Evolutionary conservation across 208 protist species (phyloP), one percentile per base, ranked within the genome.

Genomic region (Polymyxa betae): DNA sequence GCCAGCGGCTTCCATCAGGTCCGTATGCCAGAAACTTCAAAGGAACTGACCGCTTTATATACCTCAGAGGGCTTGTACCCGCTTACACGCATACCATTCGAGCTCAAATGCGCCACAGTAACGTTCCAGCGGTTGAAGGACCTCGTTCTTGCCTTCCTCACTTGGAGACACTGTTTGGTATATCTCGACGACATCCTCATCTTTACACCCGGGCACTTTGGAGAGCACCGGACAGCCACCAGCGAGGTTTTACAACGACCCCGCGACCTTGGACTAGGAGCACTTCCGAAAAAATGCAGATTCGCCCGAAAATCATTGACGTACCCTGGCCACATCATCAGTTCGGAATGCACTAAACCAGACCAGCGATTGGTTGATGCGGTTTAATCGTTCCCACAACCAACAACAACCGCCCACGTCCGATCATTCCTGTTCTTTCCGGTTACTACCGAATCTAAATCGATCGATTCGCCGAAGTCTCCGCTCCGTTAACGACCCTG

Each of bases 141-240:
- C 54, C 16, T 66, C 54, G 54, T 66, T 66, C 29, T 66, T 16
- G 54, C 54, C 54, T 16, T 16, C 54, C 54, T 66, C 54, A 66
- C 54, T 16, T 66, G 54, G 54, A 16, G 54, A 16, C 16, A 16
- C 29, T 66, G 54, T 29, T 29, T 66, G 16, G 54, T 66, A 16
- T 66, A 66, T 29, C 54, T 66, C 54, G 54, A 66, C 54, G 54
- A 66, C 54, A 66, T 66, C 54, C 54, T 66, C 16, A 66, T 66
- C 16, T 66, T 66, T 29, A 66, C 54, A 16, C 54, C 54, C 29
- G 54, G 54, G 29, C 29, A 16, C 16, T 66, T 66, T 29, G 29
- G 20, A 16, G 54, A 66, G 16, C 54, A 66, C 54, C 54, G 16
- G 54, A 66, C 16, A 29, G 20, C 16, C 54, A 66, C 29, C 54